phyloP scores from a whole-genome alignment of 2,329 filamentous ascomycete genomes.

The Pseudocercospora macadamiae region DNA sequence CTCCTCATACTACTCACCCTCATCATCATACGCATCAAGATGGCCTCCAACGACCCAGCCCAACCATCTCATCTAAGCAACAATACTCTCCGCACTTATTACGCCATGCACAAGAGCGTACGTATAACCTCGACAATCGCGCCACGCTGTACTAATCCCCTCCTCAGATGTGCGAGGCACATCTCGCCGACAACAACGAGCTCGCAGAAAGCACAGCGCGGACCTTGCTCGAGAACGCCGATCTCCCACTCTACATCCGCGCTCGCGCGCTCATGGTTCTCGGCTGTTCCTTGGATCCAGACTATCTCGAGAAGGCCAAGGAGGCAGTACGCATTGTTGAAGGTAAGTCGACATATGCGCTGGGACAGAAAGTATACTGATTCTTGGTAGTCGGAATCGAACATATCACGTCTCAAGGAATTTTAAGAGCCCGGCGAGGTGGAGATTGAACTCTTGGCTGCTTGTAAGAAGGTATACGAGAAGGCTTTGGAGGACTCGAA shows the following conservation, averaged over 20 bases:
- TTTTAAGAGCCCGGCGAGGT: background rate
- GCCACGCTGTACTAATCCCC: no score
- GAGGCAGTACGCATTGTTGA: constrained; percentile 10
- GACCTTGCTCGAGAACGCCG: constrained; percentile 2
- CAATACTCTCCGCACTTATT: background rate
- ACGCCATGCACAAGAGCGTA: background rate
- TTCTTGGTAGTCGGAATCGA: background rate
- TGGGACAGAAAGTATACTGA: no score
- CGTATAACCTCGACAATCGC: no score
- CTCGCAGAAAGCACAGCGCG: constrained; percentile 11
- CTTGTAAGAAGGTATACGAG: background rate
- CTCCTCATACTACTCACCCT: no score
- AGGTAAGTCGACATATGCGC: background rate
- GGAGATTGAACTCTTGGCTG: background rate
- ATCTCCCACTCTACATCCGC: constrained; percentile 12
- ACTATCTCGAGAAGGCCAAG: constrained; percentile 16
- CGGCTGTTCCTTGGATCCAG: background rate
- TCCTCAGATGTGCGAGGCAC: background rate
- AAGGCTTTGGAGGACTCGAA: background rate
- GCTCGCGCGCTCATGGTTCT: constrained; percentile 13
- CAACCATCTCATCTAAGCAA: no score
- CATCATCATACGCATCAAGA: no score
- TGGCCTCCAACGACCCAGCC: background rate
- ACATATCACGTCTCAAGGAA: background rate
- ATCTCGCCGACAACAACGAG: background rate